Evolutionary conservation across 768 basidiomycete genomes (phyloP), one percentile per base, ranked within the genome.

Genomic region (Amanita molliuscula): DNA sequence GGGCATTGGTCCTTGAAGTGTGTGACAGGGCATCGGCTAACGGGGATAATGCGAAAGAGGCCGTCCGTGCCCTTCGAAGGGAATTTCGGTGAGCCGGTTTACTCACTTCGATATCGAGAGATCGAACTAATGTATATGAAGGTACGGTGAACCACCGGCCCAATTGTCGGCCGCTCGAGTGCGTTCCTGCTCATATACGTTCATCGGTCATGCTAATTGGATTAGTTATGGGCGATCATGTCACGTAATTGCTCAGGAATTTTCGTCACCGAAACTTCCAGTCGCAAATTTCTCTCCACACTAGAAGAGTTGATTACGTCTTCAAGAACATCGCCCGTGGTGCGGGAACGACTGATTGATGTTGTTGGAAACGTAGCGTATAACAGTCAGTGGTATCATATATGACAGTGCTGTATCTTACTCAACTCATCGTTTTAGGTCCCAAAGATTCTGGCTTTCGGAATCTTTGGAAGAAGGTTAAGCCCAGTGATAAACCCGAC

Each of bases 201-300:
- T 38, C 35, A 34, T 38, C 48, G 16, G 53, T 35, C 47, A 41
- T 47, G 49, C 26, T 38, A 15, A 43, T 18, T 42, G 9, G n/a
- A 48, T 18, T 54, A 89, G 86, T 61, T 96, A 6, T 94, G 91
- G 92, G 84, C 90, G 2, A 83, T 94, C 56, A 86, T 94, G 83
- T 75, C 94, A 33, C 80, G 81, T 25, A 93, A 94, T 59, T 82
- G 82, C 3, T 77, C 81, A 0, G 79, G 83, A 8, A 59, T 77
- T 11, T 91, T 93, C 58, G 76, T 88, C 31, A 63, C 74, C 10
- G 82, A 88, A 56, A 82, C 79, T 34, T 74, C 78, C 11, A 72
- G 81, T 28, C 79, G 81, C 58, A 91, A 91, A 61, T 92, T 92
- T 58, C 65, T 87, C 16, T 84, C 89, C 46, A 81, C 78, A 1